Base-by-base conservation (phyloP, 1,284 basidiomycete genomes). In the Cryptococcus jaspeensis region DNA sequence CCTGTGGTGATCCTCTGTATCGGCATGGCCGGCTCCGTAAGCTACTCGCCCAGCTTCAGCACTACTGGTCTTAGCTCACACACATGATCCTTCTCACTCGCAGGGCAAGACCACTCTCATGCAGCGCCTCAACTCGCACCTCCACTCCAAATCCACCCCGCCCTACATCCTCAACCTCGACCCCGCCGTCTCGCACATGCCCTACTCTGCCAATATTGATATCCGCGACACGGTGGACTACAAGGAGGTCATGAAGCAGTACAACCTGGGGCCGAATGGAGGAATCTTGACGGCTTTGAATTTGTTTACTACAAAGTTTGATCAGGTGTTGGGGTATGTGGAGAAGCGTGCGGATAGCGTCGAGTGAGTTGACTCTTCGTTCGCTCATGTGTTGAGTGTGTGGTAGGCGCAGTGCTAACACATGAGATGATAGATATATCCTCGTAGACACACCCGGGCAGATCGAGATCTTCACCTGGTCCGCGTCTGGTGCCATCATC, bases 401-500 rank as follows among this genome's bases (percentile, higher is more conserved):
- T 22, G 36, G 28, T 37, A 16, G 43, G 28, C 9, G 28, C 28
- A 32, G 28, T 32, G 28, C 28, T 32, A 9, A 32, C 28, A 9
- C 28, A 35, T 45, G 15, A 41, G n/a, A 23, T n/a, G 4, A 52
- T 66, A 95, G 92, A 67, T 88, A 98, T 79, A 85, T 99, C 55
- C 87, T 99, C 43, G 81, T 99, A 36, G 96, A 99, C 71, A 99
- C 96, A 0, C 96, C 96, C 2, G 96, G 96, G 6, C 96, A 99
- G 78, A 99, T 99, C 69, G 96, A 99, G 78, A 99, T 99, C 70
- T 99, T 99, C 72, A 99, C 96, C 44, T 99, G 96, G 96, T 97
- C 93, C 0, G 96, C 96, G 1, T 97, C 93, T 32, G 96, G 96
- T 2, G 88, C 94, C 3, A 99, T 99, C 73, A 97, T 99, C 68